A percentile compares a stretch with the other conserved stretches of the same genome.
phyloP scores from a whole-genome alignment of 768 basidiomycete species.

The Boletus rufocinnamomeus region DNA sequence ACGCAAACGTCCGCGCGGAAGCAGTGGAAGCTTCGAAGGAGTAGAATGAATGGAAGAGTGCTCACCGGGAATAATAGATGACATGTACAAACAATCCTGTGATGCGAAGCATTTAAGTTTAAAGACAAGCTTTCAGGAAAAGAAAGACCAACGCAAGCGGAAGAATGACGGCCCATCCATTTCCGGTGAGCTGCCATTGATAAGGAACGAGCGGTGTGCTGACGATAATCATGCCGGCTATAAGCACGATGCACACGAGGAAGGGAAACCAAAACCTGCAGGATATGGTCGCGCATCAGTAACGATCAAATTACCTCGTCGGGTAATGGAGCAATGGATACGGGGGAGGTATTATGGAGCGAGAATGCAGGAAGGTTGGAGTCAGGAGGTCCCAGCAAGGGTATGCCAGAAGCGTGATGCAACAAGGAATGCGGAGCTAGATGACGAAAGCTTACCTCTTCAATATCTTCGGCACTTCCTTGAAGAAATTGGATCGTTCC shows the following conservation, averaged over 20 bases:
- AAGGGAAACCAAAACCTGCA: conserved; percentile 38
- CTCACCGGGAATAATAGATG: conserved; percentile 78
- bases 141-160: conserved; percentile 62
- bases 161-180: conserved; percentile 71
- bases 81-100: conserved; percentile 59
- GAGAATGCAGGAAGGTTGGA: neutral
- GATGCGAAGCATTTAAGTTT: conserved; percentile 4
- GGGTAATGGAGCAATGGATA: conserved; percentile 1
- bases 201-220: conserved; percentile 54
- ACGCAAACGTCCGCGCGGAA: neutral
- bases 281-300: conserved; percentile 20
- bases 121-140: neutral
- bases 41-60: conserved; percentile 22
- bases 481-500: conserved; percentile 86
- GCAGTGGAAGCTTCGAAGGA: neutral
- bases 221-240: conserved; percentile 63
- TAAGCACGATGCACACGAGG: conserved; percentile 53
- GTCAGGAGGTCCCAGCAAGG: neutral
- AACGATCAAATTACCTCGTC: conserved; percentile 4
- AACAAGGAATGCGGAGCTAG: neutral
- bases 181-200: conserved; percentile 63
- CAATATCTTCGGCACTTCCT: conserved; percentile 82
- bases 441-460: conserved; percentile 37
- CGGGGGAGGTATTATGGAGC: neutral
- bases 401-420: neutral